Evolutionary conservation across 768 basidiomycete genomes (phyloP).

Genomic region (Phaeotremella fagi): DNA sequence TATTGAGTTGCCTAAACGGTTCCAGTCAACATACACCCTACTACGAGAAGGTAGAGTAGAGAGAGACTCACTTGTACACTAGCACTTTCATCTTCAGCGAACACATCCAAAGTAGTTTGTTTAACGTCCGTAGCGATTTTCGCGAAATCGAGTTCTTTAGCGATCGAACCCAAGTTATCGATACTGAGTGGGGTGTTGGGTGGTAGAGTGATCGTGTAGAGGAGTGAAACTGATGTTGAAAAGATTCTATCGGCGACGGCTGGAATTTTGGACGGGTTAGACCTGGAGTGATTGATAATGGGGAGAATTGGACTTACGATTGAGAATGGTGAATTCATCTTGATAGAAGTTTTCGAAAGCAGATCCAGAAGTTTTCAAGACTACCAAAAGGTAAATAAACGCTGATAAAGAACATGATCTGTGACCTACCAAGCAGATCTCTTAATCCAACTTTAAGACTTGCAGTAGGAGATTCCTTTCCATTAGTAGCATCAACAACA

Average conservation of each 20-base stretch:
- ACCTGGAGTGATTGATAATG: background rate
- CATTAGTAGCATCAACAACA: constrained; percentile 57
- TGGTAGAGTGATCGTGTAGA: constrained; percentile 59
- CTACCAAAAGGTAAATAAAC: constrained; percentile 42
- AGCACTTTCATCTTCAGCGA: constrained; percentile 82
- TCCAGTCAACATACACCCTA: background rate
- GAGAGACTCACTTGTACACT: constrained; percentile 70
- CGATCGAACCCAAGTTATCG: constrained; percentile 46
- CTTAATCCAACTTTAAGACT: constrained; percentile 64
- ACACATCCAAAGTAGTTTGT: constrained; percentile 67
- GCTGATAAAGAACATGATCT: background rate
- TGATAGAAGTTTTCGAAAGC: constrained; percentile 73
- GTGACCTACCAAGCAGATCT: constrained; percentile 69
- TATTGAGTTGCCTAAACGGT: constrained; percentile 91
- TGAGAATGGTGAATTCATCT: constrained; percentile 77
- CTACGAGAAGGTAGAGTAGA: background rate
- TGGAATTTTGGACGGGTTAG: constrained; percentile 5
- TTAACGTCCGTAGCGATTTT: constrained; percentile 57
- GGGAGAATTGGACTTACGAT: constrained; percentile 43
- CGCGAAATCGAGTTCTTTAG: constrained; percentile 35
- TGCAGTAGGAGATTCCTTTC: constrained; percentile 61
- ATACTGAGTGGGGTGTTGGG: constrained; percentile 37
- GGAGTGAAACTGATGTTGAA: constrained; percentile 76
- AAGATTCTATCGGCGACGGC: constrained; percentile 84
- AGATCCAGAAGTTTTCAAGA: constrained; percentile 84